A percentile compares a stretch with the other conserved stretches of the same genome.
phyloP scores from a whole-genome alignment of 345 rosid species.

The Excoecaria cochinchinensis region DNA sequence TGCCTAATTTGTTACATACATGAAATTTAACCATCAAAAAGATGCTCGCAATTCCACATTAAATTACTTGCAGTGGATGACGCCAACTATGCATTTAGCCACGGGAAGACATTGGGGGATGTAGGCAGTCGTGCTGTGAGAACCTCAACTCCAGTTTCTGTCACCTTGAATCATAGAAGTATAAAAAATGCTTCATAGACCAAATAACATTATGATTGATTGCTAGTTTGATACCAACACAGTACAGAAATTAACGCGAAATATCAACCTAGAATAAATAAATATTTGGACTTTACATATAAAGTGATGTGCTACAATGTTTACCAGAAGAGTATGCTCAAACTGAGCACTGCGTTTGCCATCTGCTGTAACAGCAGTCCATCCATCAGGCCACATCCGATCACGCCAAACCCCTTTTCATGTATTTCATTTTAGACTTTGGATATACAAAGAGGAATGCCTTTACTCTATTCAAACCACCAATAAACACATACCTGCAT shows the following conservation, averaged over 20 bases:
- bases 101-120: slow-evolving; percentile 71
- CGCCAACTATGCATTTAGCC: slow-evolving; percentile 51
- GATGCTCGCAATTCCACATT: neutral
- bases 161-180: slow-evolving; percentile 49
- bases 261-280: neutral
- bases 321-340: slow-evolving; percentile 95
- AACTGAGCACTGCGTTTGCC: slow-evolving; percentile 98
- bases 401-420: slow-evolving; percentile 77
- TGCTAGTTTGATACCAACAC: too few relatives aligned
- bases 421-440: neutral
- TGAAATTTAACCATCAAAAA: neutral
- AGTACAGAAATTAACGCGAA: neutral
- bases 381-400: slow-evolving; percentile 97
- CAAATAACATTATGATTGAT: too few relatives aligned
- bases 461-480: neutral
- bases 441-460: neutral
- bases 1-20: slow-evolving; percentile 12
- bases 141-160: slow-evolving; percentile 89
- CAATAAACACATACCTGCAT: slow-evolving; percentile 52
- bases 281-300: too few relatives aligned
- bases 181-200: slow-evolving; percentile 2
- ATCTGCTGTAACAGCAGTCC: slow-evolving; percentile 94
- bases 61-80: neutral
- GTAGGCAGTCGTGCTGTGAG: slow-evolving; percentile 83
- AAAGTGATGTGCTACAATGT: neutral